phyloP scores from a whole-genome alignment of 1,284 basidiomycete genomes.

The Cryptococcus sp. region DNA sequence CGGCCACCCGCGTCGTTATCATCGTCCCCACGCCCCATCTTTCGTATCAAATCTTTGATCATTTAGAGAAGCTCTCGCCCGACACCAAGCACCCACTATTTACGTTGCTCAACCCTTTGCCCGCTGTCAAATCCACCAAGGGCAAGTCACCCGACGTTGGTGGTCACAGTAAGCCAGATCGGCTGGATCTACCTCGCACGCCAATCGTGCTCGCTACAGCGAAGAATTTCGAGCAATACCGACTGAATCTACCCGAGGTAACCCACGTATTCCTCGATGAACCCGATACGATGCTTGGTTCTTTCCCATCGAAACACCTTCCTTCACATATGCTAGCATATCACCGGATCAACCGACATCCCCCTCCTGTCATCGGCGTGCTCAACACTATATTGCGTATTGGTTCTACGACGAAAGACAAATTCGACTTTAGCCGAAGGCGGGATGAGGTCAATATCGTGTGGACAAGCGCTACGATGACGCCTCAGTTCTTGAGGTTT shows the following conservation, averaged over 20 bases:
- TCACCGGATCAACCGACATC: slow-evolving; percentile 30
- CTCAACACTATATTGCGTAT: slow-evolving; percentile 29
- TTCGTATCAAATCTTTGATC: slow-evolving; percentile 26
- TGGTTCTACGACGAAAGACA: neutral
- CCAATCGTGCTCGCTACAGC: slow-evolving; percentile 29
- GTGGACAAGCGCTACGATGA: slow-evolving; percentile 34
- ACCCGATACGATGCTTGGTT: slow-evolving; percentile 34
- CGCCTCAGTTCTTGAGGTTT: slow-evolving; percentile 22
- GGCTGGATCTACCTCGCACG: slow-evolving; percentile 5
- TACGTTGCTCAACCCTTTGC: slow-evolving; percentile 5
- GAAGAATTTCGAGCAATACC: slow-evolving; percentile 5
- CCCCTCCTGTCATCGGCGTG: slow-evolving; percentile 24
- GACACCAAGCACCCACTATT: slow-evolving; percentile 9
- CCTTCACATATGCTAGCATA: slow-evolving; percentile 4
- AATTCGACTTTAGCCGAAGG: slow-evolving; percentile 21
- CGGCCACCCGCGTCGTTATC: slow-evolving; percentile 17
- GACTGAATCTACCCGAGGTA: slow-evolving; percentile 9
- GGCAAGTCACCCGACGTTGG: too few species aligned
- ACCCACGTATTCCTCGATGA: slow-evolving; percentile 39
- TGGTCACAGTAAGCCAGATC: neutral
- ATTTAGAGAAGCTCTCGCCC: slow-evolving; percentile 17
- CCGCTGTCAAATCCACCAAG: neutral
- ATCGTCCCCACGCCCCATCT: slow-evolving; percentile 37
- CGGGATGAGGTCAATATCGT: slow-evolving; percentile 26
- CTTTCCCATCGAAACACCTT: slow-evolving; percentile 23